Evolutionary conservation across 1,284 basidiomycete genomes (phyloP).

Genomic region (Coniferiporia sulphurascens): DNA sequence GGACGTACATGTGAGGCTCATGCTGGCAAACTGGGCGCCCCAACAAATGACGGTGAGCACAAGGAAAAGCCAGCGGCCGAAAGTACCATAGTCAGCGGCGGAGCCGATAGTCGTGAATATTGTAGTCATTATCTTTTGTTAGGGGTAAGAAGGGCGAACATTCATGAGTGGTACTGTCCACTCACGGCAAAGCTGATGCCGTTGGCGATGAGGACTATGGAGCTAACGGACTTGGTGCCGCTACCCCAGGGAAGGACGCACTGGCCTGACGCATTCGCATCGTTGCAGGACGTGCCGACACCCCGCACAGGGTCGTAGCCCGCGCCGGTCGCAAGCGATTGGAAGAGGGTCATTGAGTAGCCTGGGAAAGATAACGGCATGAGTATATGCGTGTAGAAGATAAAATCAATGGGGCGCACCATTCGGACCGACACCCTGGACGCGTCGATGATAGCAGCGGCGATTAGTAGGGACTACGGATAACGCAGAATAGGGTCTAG

Average conservation of each 20-base stretch:
- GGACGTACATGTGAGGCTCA: constrained; percentile 59
- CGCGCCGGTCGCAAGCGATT: constrained; percentile 60
- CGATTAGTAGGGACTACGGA: not conserved
- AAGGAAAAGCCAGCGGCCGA: constrained; percentile 73
- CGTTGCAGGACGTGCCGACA: constrained; percentile 59
- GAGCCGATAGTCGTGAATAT: constrained; percentile 82
- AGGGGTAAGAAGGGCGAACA: not conserved
- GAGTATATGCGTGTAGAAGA: not conserved
- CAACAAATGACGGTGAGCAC: constrained; percentile 71
- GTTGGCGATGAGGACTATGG: constrained; percentile 70
- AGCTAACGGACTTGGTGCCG: constrained; percentile 67
- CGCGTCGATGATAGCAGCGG: not conserved
- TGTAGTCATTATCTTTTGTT: constrained; percentile 58
- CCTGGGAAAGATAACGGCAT: constrained; percentile 25
- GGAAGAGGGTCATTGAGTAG: constrained; percentile 70
- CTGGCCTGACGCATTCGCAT: constrained; percentile 49
- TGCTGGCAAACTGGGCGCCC: constrained; percentile 74
- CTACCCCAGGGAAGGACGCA: constrained; percentile 72
- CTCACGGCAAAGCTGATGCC: constrained; percentile 70
- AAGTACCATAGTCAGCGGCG: constrained; percentile 76
- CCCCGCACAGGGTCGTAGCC: constrained; percentile 65
- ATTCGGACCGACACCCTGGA: constrained; percentile 24
- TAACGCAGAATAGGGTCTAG: not conserved
- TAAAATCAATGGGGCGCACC: constrained; percentile 10
- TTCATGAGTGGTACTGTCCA: constrained; percentile 18